Evolutionary conservation across 2,329 filamentous ascomycete species (phyloP), one percentile per base, ranked within the genome.

Genomic region (Exophiala oligosperma): DNA sequence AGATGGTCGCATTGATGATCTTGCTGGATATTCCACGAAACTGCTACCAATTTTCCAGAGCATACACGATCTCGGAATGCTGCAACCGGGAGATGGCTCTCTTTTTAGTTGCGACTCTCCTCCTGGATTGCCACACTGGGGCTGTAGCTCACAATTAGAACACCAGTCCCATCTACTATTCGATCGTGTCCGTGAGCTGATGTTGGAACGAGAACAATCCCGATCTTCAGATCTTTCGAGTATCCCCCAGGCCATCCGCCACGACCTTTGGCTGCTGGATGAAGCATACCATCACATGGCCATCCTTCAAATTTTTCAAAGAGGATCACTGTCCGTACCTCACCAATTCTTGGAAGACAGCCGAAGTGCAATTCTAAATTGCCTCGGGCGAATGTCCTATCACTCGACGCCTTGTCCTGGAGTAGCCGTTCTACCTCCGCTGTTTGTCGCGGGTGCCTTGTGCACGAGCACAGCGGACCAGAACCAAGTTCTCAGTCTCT

Each of bases 201-300:
- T 53, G 49, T 29, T 44, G 24, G n/a, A 38, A 23, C 38, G 35
- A 24, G 49, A 53, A 37, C 47, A 41, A 43, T 24, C 29, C 12
- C 11, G 44, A 32, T 40, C 32, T 24, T 7, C 28, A 12, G 38
- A 21, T 9, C 24, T n/a, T 35, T 29, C 23, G 32, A 23, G 49
- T 7, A 49, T 57, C 17, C 50, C 55, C 9, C 23, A 24, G 32
- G 12, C 41, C 14, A 21, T 57, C 14, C 41, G 49, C 35, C 49
- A 43, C 6, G 55, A 57, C 55, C 35, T 57, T 5, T 57, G 41
- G 12, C n/a, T 57, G 14, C 49, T 57, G 8, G 55, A 57, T 26
- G 55, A 57, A 53, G 55, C 55, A 12, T 35, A 57, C n/a, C 55
- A 57, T 28, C 55, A 57, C 24, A 57, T 57, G 55, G 55, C 55